Conservation (phyloP, 257 asterid genomes). For the Capsicum chinense region DNA sequence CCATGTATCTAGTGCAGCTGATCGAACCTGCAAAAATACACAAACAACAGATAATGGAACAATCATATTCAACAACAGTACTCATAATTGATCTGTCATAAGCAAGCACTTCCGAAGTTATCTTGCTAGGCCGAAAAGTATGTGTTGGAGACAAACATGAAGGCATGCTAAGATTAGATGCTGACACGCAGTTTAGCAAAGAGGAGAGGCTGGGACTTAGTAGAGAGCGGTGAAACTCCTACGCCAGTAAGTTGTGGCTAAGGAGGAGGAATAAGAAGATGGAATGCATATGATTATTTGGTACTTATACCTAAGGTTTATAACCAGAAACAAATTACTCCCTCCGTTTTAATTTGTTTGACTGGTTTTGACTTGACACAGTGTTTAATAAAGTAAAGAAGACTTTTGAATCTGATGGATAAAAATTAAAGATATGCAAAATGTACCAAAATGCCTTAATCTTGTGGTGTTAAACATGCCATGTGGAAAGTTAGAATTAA, state of each 20-base stretch:
- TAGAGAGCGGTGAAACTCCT: neutral
- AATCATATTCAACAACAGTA: too few species aligned
- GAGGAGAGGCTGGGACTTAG: neutral
- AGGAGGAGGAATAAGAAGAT: neutral
- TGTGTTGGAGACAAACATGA: neutral
- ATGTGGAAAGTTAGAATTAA: too few species aligned
- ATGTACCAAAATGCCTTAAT: too few species aligned
- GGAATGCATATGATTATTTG: neutral
- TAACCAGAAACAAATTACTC: neutral
- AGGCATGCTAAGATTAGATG: neutral
- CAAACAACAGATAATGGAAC: slow-evolving; percentile 7
- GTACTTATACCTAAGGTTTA: neutral
- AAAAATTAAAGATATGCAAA: too few species aligned
- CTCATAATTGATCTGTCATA: too few species aligned
- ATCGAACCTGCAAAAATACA: slow-evolving; percentile 46
- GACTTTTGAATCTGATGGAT: too few species aligned
- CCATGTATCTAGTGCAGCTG: slow-evolving; percentile 99
- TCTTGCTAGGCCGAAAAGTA: too few species aligned
- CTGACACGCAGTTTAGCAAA: neutral
- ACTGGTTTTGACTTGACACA: too few species aligned
- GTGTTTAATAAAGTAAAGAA: too few species aligned
- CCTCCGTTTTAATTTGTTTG: too few species aligned
- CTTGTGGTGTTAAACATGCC: too few species aligned
- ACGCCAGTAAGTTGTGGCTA: neutral
- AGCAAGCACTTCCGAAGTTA: too few species aligned